Evolutionary conservation across 2,329 filamentous ascomycete genomes (phyloP).

Genomic region (Colletotrichum chlorophyti): DNA sequence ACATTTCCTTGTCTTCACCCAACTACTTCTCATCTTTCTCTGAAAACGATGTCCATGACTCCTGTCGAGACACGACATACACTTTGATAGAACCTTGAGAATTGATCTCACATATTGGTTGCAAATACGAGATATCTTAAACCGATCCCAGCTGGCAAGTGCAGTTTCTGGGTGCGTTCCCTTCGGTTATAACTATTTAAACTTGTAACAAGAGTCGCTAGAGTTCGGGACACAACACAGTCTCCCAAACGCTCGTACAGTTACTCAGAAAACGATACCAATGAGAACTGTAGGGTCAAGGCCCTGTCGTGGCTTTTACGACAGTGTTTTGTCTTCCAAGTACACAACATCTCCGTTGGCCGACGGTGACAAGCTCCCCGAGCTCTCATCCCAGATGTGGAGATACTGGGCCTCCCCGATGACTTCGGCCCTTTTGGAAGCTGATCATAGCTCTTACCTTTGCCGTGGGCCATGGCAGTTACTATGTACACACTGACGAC

Average conservation of each 20-base stretch:
- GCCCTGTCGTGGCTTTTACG: not conserved
- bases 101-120: not conserved
- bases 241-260: too few relatives aligned
- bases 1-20: slow-evolving; percentile 8
- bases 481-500: too few relatives aligned
- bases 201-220: too few relatives aligned
- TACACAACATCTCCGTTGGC: not conserved
- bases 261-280: not conserved
- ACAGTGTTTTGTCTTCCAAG: too few relatives aligned
- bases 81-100: not conserved
- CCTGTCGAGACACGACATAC: not conserved
- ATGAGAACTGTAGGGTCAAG: not conserved
- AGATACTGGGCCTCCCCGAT: not conserved
- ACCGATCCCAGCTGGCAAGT: too few relatives aligned
- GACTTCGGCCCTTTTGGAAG: slow-evolving; percentile 1
- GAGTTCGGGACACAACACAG: too few relatives aligned
- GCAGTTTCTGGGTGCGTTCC: too few relatives aligned
- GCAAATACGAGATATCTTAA: not conserved
- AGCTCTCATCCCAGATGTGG: not conserved
- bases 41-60: slow-evolving; percentile 3
- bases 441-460: too few relatives aligned
- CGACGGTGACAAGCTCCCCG: not conserved
- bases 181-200: too few relatives aligned
- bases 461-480: too few relatives aligned
- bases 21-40: not conserved